Percentiles rank a stretch among this genome's conserved stretches.
Evolutionary conservation across 805 yeast genomes (phyloP).

Genomic region (Lipomyces kockii): DNA sequence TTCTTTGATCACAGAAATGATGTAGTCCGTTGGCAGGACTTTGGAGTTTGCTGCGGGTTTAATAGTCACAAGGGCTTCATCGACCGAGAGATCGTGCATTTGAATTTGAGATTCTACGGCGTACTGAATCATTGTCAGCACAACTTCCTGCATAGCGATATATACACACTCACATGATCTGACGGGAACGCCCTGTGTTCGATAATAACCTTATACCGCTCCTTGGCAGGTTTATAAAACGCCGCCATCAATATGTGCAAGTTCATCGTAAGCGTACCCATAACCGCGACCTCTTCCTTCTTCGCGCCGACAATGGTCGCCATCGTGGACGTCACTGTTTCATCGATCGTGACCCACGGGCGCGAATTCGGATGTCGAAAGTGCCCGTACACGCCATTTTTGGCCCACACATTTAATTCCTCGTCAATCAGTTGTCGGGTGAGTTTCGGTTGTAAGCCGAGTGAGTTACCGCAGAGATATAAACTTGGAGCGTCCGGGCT

Average conservation of each 20-base stretch:
- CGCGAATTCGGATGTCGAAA: conserved; percentile 58
- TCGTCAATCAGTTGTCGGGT: conserved; percentile 61
- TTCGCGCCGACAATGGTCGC: conserved; percentile 79
- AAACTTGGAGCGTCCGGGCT: conserved; percentile 36
- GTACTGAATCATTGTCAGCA: conserved; percentile 48
- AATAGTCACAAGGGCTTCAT: conserved; percentile 65
- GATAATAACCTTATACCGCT: conserved; percentile 70
- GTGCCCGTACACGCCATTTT: conserved; percentile 83
- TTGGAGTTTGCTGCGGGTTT: conserved; percentile 64
- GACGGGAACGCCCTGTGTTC: conserved; percentile 92
- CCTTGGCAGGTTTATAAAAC: conserved; percentile 68
- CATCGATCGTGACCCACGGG: conserved; percentile 87
- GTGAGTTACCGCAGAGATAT: conserved; percentile 91
- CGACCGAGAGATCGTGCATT: conserved; percentile 59
- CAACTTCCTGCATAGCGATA: not conserved
- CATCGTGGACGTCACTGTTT: conserved; percentile 70
- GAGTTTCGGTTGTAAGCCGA: conserved; percentile 81
- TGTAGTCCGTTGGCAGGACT: conserved; percentile 64
- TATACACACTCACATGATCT: conserved; percentile 53
- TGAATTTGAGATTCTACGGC: conserved; percentile 76
- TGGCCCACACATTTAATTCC: conserved; percentile 83
- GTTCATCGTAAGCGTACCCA: conserved; percentile 85
- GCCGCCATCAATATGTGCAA: conserved; percentile 73
- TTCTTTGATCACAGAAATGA: conserved; percentile 59
- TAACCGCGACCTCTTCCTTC: conserved; percentile 77